These are phyloP conservation scores for Candida namnaoensis DNA, from an alignment of 805 yeast species.

Conservation along the genomic window DNA sequence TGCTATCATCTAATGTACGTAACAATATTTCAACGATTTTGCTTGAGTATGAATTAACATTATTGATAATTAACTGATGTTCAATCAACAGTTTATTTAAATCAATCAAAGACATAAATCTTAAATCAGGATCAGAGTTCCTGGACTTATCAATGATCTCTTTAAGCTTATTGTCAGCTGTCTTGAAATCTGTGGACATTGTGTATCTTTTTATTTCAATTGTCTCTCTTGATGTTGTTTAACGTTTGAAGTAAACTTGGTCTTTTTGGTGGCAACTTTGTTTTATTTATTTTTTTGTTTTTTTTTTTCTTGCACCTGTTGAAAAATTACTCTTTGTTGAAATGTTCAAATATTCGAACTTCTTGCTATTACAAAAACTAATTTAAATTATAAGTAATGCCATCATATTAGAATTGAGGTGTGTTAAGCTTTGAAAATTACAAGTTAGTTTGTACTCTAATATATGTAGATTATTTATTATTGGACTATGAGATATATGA, in stretches of 20 bases:
- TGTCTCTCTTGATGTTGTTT: too few relatives aligned
- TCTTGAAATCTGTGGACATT: conserved; percentile 18
- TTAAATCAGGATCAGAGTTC: conserved; percentile 71
- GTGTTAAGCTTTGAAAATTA: too few relatives aligned
- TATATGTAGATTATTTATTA: too few relatives aligned
- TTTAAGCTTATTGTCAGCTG: conserved; percentile 17
- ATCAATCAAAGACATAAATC: conserved; percentile 83
- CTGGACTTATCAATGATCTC: conserved; percentile 34
- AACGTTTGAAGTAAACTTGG: too few relatives aligned
- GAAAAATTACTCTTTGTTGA: neutral
- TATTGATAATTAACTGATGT: conserved; percentile 17
- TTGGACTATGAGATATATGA: too few relatives aligned
- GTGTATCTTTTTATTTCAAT: too few relatives aligned
- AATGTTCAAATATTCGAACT: too few relatives aligned
- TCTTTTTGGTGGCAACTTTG: too few relatives aligned
- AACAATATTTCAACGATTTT: conserved; percentile 31
- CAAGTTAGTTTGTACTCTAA: too few relatives aligned
- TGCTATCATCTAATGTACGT: conserved; percentile 45
- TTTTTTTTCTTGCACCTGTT: conserved; percentile 2
- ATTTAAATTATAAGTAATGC: too few relatives aligned
- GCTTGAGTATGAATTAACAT: conserved; percentile 20
- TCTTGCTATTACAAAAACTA: too few relatives aligned
- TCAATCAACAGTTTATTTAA: conserved; percentile 36
- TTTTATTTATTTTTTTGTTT: conserved; percentile 1
- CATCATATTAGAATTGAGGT: too few relatives aligned